These are phyloP conservation scores for Tritrichomonas musculus DNA, from an alignment of 208 protist genomes.

Conservation along the genomic window DNA sequence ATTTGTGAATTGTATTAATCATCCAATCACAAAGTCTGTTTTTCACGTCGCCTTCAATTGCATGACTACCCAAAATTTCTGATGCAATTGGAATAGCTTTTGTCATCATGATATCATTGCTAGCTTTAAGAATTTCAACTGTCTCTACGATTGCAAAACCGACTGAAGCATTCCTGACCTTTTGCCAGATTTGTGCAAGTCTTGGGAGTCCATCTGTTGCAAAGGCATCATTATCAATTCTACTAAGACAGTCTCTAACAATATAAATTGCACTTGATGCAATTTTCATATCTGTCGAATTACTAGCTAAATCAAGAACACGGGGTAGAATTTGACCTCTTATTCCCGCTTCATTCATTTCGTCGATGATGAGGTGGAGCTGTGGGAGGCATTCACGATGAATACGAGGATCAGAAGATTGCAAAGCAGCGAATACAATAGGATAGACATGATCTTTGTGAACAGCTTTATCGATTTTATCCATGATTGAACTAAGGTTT, in stretches of 20 bases:
- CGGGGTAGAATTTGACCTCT: neutral
- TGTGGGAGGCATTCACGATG: neutral
- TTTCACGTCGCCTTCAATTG: neutral
- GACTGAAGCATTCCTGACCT: neutral
- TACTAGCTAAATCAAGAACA: neutral
- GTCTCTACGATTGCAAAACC: neutral
- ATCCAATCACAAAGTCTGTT: neutral
- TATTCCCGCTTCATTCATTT: neutral
- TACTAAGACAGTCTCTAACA: neutral
- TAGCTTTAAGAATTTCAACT: neutral
- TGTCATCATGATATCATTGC: neutral
- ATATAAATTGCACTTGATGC: neutral
- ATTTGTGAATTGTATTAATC: too few relatives aligned
- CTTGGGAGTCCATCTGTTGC: neutral
- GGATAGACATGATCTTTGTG: conserved; percentile 24
- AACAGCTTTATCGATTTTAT: neutral
- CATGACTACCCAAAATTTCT: neutral
- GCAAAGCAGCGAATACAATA: neutral
- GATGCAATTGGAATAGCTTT: neutral
- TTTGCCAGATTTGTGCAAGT: neutral
- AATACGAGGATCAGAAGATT: neutral
- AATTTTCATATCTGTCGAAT: neutral
- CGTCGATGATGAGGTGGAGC: neutral
- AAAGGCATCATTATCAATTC: neutral
- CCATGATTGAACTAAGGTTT: neutral